Evolutionary conservation across 2,329 filamentous ascomycete species (phyloP).

Genomic region (Diaporthe sp.): DNA sequence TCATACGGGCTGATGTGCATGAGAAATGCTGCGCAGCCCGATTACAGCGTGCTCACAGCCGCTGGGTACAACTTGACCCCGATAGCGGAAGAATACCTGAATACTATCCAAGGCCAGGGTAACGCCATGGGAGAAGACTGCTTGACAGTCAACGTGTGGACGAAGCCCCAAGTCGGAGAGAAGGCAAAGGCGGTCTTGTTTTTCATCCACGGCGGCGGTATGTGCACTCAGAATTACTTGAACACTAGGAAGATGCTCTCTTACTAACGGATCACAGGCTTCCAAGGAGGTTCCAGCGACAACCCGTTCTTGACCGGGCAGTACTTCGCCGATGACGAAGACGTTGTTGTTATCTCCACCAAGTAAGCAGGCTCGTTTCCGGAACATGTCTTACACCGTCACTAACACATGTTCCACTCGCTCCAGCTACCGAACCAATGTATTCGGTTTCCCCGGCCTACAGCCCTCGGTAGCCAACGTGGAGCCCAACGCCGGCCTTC

Average conservation of each 20-base stretch:
- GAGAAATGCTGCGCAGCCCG: neutral
- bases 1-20: conserved; percentile 11
- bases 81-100: neutral
- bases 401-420: neutral
- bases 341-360: conserved; percentile 20
- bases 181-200: conserved; percentile 53
- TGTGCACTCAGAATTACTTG: neutral
- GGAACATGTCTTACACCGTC: neutral
- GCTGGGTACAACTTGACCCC: conserved; percentile 3
- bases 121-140: conserved; percentile 46
- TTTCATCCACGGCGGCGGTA: conserved; percentile 54
- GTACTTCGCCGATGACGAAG: conserved; percentile 24
- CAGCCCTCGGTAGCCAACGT: conserved; percentile 1
- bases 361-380: neutral
- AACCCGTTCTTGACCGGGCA: conserved; percentile 21
- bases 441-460: conserved; percentile 26
- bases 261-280: conserved; percentile 39
- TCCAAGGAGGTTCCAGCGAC: conserved; percentile 43
- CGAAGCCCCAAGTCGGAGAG: conserved; percentile 45
- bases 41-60: conserved; percentile 6
- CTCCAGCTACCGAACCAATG: conserved; percentile 17
- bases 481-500: conserved; percentile 16
- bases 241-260: too few species aligned
- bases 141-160: conserved; percentile 52
- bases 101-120: neutral